Percentiles rank a stretch among this genome's conserved stretches.
Evolutionary conservation across 257 asterid genomes (phyloP).

Genomic region (Plantago ovata): DNA sequence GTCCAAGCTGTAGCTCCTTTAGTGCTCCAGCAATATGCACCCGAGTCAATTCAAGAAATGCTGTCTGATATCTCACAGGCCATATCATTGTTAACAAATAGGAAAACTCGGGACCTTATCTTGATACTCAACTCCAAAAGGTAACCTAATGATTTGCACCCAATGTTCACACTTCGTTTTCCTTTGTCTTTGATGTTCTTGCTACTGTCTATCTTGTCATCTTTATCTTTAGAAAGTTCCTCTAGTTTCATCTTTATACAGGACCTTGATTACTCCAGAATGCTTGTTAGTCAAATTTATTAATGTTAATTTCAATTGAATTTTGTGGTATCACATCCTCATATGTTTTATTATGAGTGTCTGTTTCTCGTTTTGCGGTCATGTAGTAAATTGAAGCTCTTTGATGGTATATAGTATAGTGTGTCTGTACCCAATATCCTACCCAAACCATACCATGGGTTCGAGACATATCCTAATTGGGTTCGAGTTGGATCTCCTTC

Average conservation of each 20-base stretch:
- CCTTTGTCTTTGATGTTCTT: constrained; percentile 9
- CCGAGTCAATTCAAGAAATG: constrained; percentile 67
- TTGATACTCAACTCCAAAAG: constrained; percentile 96
- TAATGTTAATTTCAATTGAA: no score
- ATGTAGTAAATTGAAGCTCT: no score
- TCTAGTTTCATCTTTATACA: background rate
- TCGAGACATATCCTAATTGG: no score
- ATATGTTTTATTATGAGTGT: no score
- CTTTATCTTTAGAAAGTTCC: constrained; percentile 6
- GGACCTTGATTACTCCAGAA: no score
- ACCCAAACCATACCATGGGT: no score
- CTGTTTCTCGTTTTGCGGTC: no score
- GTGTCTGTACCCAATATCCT: no score
- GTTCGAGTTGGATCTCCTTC: no score
- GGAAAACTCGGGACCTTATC: constrained; percentile 85
- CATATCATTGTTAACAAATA: constrained; percentile 72
- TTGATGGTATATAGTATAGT: no score
- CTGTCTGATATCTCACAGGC: constrained; percentile 61
- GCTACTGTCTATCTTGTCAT: background rate
- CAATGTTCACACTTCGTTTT: background rate
- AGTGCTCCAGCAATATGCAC: constrained; percentile 78
- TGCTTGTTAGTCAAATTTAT: no score
- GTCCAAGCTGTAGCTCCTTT: constrained; percentile 92
- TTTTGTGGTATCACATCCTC: no score
- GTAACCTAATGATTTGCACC: constrained; percentile 28